Conservation (phyloP, 2,329 filamentous ascomycete genomes). For the Alternaria consortialis region DNA sequence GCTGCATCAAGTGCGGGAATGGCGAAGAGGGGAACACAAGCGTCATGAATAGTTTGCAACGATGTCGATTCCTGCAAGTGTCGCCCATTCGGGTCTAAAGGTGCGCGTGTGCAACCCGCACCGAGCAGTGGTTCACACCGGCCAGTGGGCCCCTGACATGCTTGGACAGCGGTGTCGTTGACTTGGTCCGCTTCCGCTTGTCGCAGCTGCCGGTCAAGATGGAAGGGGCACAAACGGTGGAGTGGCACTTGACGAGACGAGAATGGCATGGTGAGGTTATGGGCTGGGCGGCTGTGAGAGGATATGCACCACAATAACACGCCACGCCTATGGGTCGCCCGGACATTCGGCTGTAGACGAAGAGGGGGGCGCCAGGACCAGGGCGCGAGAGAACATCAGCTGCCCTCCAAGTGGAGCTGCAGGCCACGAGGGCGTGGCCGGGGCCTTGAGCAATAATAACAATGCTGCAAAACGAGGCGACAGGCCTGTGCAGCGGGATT, state of each 20-base stretch:
- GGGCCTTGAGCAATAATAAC: slow-evolving; percentile 32
- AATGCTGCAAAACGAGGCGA: slow-evolving; percentile 28
- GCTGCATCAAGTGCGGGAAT: slow-evolving; percentile 28
- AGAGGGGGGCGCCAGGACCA: slow-evolving; percentile 23
- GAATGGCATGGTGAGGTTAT: slow-evolving; percentile 2
- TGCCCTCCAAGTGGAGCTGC: slow-evolving; percentile 27
- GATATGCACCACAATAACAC: slow-evolving; percentile 10
- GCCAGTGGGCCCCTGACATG: slow-evolving; percentile 26
- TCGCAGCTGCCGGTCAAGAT: slow-evolving; percentile 10
- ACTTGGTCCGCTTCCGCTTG: slow-evolving; percentile 4
- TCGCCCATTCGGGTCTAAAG: slow-evolving; percentile 40
- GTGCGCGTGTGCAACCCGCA: slow-evolving; percentile 36
- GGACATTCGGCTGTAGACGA: slow-evolving; percentile 21
- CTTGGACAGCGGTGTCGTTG: slow-evolving; percentile 30
- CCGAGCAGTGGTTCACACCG: slow-evolving; percentile 36
- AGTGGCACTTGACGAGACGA: slow-evolving; percentile 7
- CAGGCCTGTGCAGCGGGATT: background rate
- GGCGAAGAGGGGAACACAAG: slow-evolving; percentile 22
- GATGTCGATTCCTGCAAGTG: slow-evolving; percentile 42
- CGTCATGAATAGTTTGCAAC: slow-evolving; percentile 32
- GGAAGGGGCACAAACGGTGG: slow-evolving; percentile 10
- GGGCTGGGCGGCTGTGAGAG: slow-evolving; percentile 1
- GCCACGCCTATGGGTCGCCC: slow-evolving; percentile 17
- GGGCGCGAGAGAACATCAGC: slow-evolving; percentile 33
- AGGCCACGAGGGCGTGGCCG: slow-evolving; percentile 26